Conservation (phyloP, 495 filamentous ascomycete genomes). For the Xylaria venustula region DNA sequence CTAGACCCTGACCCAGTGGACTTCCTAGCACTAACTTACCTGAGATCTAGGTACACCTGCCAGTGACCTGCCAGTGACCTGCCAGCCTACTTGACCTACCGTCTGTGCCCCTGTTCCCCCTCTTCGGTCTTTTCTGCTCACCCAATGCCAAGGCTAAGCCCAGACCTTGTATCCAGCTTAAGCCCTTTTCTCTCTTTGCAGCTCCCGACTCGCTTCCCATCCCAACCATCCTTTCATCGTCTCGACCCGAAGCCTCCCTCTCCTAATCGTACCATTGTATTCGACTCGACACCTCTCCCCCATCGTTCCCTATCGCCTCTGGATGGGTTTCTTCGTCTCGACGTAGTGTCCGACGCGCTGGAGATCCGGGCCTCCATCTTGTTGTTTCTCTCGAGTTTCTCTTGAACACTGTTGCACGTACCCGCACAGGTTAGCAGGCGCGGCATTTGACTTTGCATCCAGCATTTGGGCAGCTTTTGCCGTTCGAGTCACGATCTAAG, state of each 20-base stretch:
- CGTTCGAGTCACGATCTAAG: slow-evolving; percentile 27
- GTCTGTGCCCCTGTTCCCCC: slow-evolving; percentile 1
- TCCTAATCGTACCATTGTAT: slow-evolving; percentile 16
- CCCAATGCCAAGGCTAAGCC: slow-evolving; percentile 10
- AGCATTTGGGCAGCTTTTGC: slow-evolving; percentile 23
- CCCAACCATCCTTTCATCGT: slow-evolving; percentile 22
- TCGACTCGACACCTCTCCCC: not conserved
- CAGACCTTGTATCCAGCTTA: slow-evolving; percentile 10
- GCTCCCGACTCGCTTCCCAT: slow-evolving; percentile 25
- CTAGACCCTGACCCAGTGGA: not conserved
- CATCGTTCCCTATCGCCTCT: slow-evolving; percentile 27
- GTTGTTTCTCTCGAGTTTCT: no score
- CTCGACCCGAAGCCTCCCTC: slow-evolving; percentile 20
- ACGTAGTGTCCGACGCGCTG: slow-evolving; percentile 35
- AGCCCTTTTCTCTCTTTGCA: slow-evolving; percentile 22
- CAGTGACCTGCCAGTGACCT: not conserved
- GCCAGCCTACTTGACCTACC: not conserved
- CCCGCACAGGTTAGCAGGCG: slow-evolving; percentile 18
- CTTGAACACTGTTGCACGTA: slow-evolving; percentile 8
- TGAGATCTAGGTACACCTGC: no score
- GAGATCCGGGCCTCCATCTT: slow-evolving; percentile 37
- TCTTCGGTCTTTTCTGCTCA: slow-evolving; percentile 7
- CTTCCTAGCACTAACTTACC: not conserved
- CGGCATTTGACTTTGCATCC: slow-evolving; percentile 27
- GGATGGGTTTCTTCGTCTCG: slow-evolving; percentile 30